Base-by-base conservation (phyloP, 2,329 filamentous ascomycete species). In the Cercospora zeae-maydis region DNA sequence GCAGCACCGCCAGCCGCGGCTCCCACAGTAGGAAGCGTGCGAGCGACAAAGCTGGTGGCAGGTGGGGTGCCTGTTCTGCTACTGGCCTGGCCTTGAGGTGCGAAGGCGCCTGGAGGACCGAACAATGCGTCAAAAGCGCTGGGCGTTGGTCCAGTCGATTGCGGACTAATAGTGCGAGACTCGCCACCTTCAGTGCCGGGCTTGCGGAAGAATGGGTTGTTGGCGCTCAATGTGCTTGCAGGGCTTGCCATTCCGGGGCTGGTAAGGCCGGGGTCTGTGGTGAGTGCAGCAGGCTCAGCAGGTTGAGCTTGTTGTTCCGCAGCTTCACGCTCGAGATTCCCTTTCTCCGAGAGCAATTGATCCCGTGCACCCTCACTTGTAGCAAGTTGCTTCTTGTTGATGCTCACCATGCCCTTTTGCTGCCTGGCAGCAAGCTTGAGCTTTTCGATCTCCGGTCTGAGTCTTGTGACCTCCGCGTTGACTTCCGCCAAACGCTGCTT, bases 341-440 rank as follows among this genome's bases (percentile, higher is more conserved):
- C 88, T 49, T 89, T 88, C 75, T 98, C 93, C 1, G 82, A 80
- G 79, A 92, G 93, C 39, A 96, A 81, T 80, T 91, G 93, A 64
- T 98, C 93, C 33, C 91, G 86, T 75, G 98, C 93, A 53, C 85
- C 86, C 76, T 99, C 95, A 62, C 89, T 91, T 0, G 93, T 97
- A 36, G 89, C 86, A 64, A 98, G 81, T 78, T 99, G 95, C 80
- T 99, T 99, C 83, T 96, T 98, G 80, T 97, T 97, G 79, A 99
- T 99, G 47, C 95, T 93, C 31, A 96, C 93, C 68, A 98, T 83
- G 16, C 95, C 95, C 79, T 96, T 98, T 74, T 98, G 93, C 76
- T 98, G 95, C 45, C 95, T 88, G 27, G 92, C 92, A 70, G 97
- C 92, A 11, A 89, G 91, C 75, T 90, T 92, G 71, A 96, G 83